Evolutionary conservation across 2,329 filamentous ascomycete genomes (phyloP), one percentile per base, ranked within the genome.

Genomic region (Rhinocladiella similis): DNA sequence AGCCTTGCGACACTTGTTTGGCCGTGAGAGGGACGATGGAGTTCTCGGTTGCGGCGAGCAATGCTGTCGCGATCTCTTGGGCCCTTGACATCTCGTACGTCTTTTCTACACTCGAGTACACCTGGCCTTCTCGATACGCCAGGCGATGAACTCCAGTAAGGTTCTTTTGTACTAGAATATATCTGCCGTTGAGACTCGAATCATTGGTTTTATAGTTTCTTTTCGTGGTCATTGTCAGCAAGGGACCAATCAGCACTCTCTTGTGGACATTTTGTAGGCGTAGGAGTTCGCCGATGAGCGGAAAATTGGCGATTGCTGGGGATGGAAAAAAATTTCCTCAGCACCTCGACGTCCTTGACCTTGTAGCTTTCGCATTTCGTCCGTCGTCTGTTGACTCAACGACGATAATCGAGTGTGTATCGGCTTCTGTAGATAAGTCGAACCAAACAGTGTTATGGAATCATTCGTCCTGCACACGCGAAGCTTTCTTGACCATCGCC

Each of bases 11-110:
- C 42, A 84, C 79, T 35, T 80, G 80, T 7, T 68, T 60, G 0
- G 67, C 68, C 1, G 82, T 83, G 19, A 83, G 72, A 0, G 81
- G 80, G 36, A 83, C 73, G 45, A 84, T 79, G 38, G 71, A 64
- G 2, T 72, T 42, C 64, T 82, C 79, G 6, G 60, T 62, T 5
- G 54, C 50, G 1, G 39, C n/a, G 29, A 62, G 57, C n/a, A 62
- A 45, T 9, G 57, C 57, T 5, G 49, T 43, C 3, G 57, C 60
- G 6, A 62, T 46, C 3, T 56, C 47, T 50, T 48, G 43, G 9
- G 57, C 54, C 49, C 38, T 38, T 5, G 53, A 50, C 53, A 55
- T 55, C 43, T n/a, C 41, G 27, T 18, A 12, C 29, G 3, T 33
- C 29, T 33, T 33, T 12, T 12, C 10, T 33, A 33, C 29, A 12